Base-by-base conservation (phyloP, 2,329 filamentous ascomycete species). In the Malbranchea zuffiana region DNA sequence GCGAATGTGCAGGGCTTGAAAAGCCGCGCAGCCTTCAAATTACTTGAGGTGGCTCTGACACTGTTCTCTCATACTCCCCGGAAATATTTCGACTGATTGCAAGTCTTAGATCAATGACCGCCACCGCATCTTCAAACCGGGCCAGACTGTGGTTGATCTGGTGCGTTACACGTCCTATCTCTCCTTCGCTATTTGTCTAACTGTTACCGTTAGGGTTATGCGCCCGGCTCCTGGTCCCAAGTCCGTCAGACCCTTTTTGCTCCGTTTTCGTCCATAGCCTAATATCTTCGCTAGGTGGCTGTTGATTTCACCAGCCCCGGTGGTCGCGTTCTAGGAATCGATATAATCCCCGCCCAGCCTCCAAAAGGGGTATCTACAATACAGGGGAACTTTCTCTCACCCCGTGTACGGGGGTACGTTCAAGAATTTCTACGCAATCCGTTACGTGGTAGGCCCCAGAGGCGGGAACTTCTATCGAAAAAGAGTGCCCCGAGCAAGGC, bases 341-440 rank as follows among this genome's bases (percentile, higher is more conserved):
- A 98, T 57, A 73, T 98, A 35, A 85, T 98, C 46, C 90, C 90
- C 3, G 84, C 86, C 0, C 81, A 88, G 55, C 88, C 92, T 4
- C 90, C 90, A 0, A 77, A 74, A 51, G 90, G 90, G 15, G 86
- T 93, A n/a, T 87, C 83, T 18, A 85, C 85, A 2, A 86, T 98
- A 40, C 90, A 98, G 60, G 90, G 92, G 32, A 83, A 98, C 56
- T 96, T 98, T 47, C 67, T 96, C 26, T 81, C 78, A 4, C 71
- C 75, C 0, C 61, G 63, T 2, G 78, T 95, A n/a, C 82, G 82
- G 57, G 71, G 67, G 15, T 74, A 88, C 57, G 78, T 94, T 25
- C 79, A 80, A 55, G 69, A 75, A 4, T 90, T 87, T 52, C 73
- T 98, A 26, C 62, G 69, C 32, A 74, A 80, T 43, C 74, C 78